These are phyloP conservation scores for Magnaporthiopsis incrustans DNA, from an alignment of 2,329 filamentous ascomycete genomes.

Conservation along the genomic window DNA sequence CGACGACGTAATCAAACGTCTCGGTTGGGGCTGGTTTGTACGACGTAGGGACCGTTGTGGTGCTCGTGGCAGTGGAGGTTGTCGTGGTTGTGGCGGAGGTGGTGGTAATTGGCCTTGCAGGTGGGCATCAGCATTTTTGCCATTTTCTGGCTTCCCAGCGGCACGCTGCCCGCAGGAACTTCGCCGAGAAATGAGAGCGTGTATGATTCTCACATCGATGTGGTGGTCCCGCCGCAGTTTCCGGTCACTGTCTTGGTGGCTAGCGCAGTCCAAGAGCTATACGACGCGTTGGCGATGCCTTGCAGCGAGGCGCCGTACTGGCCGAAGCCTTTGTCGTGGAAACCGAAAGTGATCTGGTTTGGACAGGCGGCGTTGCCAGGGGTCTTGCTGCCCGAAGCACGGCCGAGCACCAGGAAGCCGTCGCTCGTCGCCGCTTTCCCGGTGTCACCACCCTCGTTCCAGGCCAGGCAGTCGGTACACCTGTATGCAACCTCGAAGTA, in stretches of 20 bases:
- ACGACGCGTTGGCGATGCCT: slow-evolving; percentile 29
- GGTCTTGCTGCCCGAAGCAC: slow-evolving; percentile 41
- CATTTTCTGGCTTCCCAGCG: not conserved
- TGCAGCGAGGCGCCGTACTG: slow-evolving; percentile 40
- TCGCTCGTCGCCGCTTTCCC: slow-evolving; percentile 35
- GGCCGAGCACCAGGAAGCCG: slow-evolving; percentile 42
- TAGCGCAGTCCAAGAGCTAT: slow-evolving; percentile 34
- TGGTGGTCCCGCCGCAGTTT: slow-evolving; percentile 22
- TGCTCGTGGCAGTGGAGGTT: slow-evolving; percentile 16
- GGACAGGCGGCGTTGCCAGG: slow-evolving; percentile 34
- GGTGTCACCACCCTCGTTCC: slow-evolving; percentile 39
- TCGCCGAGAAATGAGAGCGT: not conserved
- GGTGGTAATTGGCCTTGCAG: slow-evolving; percentile 10
- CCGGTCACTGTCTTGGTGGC: slow-evolving; percentile 31
- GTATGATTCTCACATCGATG: not conserved
- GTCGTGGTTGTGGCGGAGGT: slow-evolving; percentile 1
- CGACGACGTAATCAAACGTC: slow-evolving; percentile 54
- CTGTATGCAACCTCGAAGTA: slow-evolving; percentile 58
- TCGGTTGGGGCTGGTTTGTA: slow-evolving; percentile 8
- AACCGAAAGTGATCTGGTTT: slow-evolving; percentile 35
- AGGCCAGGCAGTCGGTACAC: slow-evolving; percentile 49
- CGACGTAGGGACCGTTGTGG: not conserved
- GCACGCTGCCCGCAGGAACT: not conserved
- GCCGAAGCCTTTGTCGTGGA: slow-evolving; percentile 47
- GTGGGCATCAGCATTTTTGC: slow-evolving; percentile 10